These are phyloP conservation scores for Gryganskiella cystojenkinii DNA, from an alignment of 192 early-diverging fungal species.

Conservation along the genomic window DNA sequence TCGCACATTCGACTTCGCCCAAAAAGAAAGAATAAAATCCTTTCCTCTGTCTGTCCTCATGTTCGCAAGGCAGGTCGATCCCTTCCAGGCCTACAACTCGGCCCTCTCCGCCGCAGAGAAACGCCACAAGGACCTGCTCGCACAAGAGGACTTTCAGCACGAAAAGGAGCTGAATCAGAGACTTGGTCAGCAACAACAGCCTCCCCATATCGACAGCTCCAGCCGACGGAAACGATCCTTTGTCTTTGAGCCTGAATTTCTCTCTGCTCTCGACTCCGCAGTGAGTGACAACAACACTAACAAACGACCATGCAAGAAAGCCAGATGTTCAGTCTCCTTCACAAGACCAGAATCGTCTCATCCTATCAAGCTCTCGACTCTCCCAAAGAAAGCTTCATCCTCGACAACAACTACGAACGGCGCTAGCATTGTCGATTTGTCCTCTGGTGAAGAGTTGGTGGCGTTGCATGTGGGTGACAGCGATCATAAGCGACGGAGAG, in stretches of 20 bases:
- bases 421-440: conserved; percentile 36
- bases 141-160: background rate
- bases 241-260: conserved; percentile 47
- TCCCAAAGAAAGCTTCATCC: background rate
- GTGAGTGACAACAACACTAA: conserved; percentile 4
- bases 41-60: background rate
- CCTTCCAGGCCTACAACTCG: conserved; percentile 5
- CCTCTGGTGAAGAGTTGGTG: conserved; percentile 37
- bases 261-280: conserved; percentile 34
- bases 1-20: background rate
- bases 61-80: conserved; percentile 7
- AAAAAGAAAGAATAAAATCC: too few relatives aligned
- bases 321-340: background rate
- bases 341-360: background rate
- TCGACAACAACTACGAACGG: conserved; percentile 4
- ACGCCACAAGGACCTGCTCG: background rate
- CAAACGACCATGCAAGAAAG: conserved; percentile 13
- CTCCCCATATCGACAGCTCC: conserved; percentile 1
- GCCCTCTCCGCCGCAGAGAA: background rate
- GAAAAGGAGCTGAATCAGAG: conserved; percentile 1
- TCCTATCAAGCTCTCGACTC: background rate
- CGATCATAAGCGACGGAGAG: conserved; percentile 39
- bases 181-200: background rate
- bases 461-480: conserved; percentile 30
- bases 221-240: conserved; percentile 29